Evolutionary conservation across 768 basidiomycete genomes (phyloP).

Genomic region (Boletus barrowsii): DNA sequence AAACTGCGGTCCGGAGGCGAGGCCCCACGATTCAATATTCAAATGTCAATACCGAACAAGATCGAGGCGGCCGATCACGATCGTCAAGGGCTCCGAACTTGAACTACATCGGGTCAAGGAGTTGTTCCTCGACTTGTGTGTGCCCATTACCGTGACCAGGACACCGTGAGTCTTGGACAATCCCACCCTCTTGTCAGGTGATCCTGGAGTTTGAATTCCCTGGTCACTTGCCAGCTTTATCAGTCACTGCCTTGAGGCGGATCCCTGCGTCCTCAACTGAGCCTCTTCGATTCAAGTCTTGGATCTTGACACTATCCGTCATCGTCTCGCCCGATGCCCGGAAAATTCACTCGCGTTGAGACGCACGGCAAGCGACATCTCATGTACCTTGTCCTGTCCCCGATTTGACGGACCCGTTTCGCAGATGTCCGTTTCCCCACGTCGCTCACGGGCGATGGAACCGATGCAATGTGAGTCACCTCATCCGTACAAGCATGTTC

Average conservation of each 20-base stretch:
- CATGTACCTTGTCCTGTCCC: neutral
- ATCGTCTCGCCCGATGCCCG: neutral
- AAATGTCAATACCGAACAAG: neutral
- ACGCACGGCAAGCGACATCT: slow-evolving; percentile 48
- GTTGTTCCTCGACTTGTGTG: too few relatives aligned
- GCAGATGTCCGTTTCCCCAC: slow-evolving; percentile 88
- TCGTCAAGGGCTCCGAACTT: neutral
- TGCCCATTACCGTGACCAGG: too few relatives aligned
- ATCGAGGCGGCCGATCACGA: slow-evolving; percentile 6
- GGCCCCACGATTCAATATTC: too few relatives aligned
- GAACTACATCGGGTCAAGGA: too few relatives aligned
- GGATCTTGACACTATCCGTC: neutral
- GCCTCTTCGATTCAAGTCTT: neutral
- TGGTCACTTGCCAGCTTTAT: too few relatives aligned
- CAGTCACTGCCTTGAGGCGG: neutral
- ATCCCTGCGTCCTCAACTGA: slow-evolving; percentile 2
- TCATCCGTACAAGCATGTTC: too few relatives aligned
- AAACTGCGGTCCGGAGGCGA: neutral
- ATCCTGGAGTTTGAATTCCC: too few relatives aligned
- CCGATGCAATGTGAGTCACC: slow-evolving; percentile 73
- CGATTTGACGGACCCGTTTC: too few relatives aligned
- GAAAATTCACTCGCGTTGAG: slow-evolving; percentile 50
- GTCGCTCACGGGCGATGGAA: slow-evolving; percentile 86
- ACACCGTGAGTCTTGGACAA: too few relatives aligned
- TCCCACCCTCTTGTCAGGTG: too few relatives aligned